These are phyloP conservation scores for Salvia hispanica DNA, from an alignment of 257 asterid species.

Conservation along the genomic window DNA sequence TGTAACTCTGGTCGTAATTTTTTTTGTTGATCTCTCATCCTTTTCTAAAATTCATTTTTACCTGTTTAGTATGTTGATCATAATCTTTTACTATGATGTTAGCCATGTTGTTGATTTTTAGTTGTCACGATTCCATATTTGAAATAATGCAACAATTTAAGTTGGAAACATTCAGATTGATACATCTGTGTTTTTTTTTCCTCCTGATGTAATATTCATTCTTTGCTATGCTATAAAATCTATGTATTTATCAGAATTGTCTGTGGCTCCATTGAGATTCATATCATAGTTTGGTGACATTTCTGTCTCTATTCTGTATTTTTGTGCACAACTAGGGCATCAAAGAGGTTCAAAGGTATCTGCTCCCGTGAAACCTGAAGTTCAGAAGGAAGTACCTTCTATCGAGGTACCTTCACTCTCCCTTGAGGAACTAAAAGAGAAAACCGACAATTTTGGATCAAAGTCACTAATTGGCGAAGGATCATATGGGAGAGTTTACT, in stretches of 20 bases:
- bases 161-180: neutral
- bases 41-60: neutral
- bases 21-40: neutral
- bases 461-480: conserved; percentile 91
- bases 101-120: neutral
- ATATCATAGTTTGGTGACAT: conserved; percentile 8
- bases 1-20: neutral
- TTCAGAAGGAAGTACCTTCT: conserved; percentile 64
- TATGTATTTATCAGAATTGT: neutral
- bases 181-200: neutral
- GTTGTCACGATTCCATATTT: neutral
- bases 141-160: neutral
- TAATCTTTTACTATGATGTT: neutral
- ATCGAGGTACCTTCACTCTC: conserved; percentile 81
- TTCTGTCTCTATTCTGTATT: conserved; percentile 18
- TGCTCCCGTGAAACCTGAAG: conserved; percentile 70
- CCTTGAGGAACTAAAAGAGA: conserved; percentile 78
- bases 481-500: conserved; percentile 90
- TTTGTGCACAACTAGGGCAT: conserved; percentile 44
- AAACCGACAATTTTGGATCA: conserved; percentile 83
- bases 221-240: neutral
- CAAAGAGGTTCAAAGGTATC: conserved; percentile 63
- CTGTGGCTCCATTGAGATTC: conserved; percentile 17
- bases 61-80: neutral
- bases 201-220: neutral